Conservation (phyloP, 176 grass and related monocot genomes). For the Thalia dealbata region DNA sequence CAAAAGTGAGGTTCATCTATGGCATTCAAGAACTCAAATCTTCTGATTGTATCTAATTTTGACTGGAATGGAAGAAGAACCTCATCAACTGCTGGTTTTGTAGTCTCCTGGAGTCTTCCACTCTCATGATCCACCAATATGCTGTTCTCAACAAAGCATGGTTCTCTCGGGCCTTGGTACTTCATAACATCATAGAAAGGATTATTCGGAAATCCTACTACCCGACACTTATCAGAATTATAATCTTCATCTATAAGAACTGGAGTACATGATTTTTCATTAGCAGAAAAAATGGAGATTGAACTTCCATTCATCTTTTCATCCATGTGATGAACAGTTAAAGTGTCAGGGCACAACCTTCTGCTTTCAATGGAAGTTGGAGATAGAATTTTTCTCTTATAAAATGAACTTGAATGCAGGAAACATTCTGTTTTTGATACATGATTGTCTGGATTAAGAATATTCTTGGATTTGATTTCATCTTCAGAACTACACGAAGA, state of each 20-base stretch:
- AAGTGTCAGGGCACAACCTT: slow-evolving; percentile 27
- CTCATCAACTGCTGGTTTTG: slow-evolving; percentile 30
- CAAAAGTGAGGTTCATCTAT: slow-evolving; percentile 23
- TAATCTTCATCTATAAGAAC: slow-evolving; percentile 28
- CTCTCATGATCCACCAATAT: slow-evolving; percentile 10
- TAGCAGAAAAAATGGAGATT: neutral
- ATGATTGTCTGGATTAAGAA: slow-evolving; percentile 15
- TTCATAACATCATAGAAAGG: slow-evolving; percentile 24
- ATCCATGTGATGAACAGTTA: slow-evolving; percentile 25
- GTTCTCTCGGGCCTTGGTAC: slow-evolving; percentile 1
- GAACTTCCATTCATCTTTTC: slow-evolving; percentile 14
- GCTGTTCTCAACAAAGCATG: slow-evolving; percentile 13
- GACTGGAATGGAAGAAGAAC: slow-evolving; percentile 21
- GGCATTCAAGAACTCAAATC: slow-evolving; percentile 9
- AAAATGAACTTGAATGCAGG: slow-evolving; percentile 22
- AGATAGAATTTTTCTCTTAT: slow-evolving; percentile 21
- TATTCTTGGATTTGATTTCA: slow-evolving; percentile 35
- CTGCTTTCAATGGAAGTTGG: slow-evolving; percentile 24
- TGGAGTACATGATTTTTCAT: slow-evolving; percentile 20
- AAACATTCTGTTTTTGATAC: slow-evolving; percentile 7
- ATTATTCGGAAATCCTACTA: slow-evolving; percentile 35
- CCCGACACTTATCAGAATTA: slow-evolving; percentile 39
- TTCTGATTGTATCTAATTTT: slow-evolving; percentile 24
- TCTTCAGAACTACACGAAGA: slow-evolving; percentile 67
- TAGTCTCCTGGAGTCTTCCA: slow-evolving; percentile 21